These are phyloP conservation scores for Helenozyma baotianmanensis DNA, from an alignment of 805 yeast genomes.

Conservation along the genomic window DNA sequence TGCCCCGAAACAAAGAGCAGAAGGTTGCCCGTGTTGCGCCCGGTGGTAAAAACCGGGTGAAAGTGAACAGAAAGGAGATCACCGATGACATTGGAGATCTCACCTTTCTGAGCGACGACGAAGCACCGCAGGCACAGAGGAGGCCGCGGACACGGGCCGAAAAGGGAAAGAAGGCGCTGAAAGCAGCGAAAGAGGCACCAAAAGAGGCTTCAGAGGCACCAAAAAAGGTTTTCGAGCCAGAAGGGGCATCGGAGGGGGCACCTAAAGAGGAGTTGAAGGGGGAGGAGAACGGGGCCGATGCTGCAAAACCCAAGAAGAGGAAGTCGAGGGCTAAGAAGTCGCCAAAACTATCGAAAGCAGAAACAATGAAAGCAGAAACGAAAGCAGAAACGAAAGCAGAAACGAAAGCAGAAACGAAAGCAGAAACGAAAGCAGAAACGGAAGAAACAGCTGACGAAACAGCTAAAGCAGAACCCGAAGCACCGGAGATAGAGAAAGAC, in stretches of 20 bases:
- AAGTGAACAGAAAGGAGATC: constrained; percentile 19
- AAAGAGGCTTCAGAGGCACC: too few relatives aligned
- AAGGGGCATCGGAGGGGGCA: too few relatives aligned
- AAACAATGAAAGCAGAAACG: background rate
- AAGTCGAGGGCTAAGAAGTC: background rate
- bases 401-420: constrained; percentile 1
- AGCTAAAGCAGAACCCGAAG: background rate
- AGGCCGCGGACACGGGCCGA: background rate
- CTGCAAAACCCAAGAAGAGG: too few relatives aligned
- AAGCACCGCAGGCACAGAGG: too few relatives aligned
- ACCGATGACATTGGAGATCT: constrained; percentile 25
- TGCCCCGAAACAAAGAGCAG: constrained; percentile 1
- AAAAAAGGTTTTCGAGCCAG: too few relatives aligned
- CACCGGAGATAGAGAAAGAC: background rate
- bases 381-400: constrained; percentile 2
- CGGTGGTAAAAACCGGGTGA: background rate
- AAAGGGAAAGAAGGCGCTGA: background rate
- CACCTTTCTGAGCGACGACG: constrained; percentile 24
- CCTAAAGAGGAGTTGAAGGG: too few relatives aligned
- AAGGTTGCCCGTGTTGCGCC: background rate
- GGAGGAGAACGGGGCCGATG: too few relatives aligned
- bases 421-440: background rate
- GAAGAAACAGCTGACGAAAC: background rate
- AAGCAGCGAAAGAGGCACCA: too few relatives aligned
- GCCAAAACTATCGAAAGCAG: background rate